Conservation (phyloP, 83 land plant species). For the Diphasiastrum complanatum region DNA sequence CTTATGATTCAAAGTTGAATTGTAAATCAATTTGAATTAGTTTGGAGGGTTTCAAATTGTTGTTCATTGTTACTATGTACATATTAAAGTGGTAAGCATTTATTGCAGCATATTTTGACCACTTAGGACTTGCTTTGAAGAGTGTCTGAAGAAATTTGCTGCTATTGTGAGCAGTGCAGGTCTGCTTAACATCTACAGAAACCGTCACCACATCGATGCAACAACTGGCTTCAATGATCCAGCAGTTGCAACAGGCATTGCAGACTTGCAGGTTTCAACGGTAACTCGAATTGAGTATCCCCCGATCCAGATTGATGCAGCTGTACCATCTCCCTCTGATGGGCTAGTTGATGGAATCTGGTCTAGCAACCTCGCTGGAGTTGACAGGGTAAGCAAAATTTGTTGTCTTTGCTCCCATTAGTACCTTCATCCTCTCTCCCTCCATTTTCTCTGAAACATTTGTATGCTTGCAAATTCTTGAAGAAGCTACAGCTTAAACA, state of each 20-base stretch:
- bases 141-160: too few relatives aligned
- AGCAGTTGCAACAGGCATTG: conserved; percentile 93
- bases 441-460: background rate
- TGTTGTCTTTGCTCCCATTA: background rate
- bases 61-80: background rate
- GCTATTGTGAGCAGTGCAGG: conserved; percentile 71
- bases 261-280: conserved; percentile 59
- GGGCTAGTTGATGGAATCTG: conserved; percentile 63
- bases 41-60: background rate
- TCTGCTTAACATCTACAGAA: conserved; percentile 83
- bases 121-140: too few relatives aligned
- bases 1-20: too few relatives aligned
- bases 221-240: conserved; percentile 79
- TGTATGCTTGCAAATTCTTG: too few relatives aligned
- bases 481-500: too few relatives aligned
- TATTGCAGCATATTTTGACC: too few relatives aligned
- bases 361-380: conserved; percentile 68
- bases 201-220: conserved; percentile 75
- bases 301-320: conserved; percentile 61
- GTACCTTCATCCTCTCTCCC: background rate
- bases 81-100: too few relatives aligned
- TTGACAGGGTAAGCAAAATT: conserved; percentile 50
- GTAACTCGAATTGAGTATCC: conserved; percentile 36
- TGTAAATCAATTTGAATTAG: too few relatives aligned
- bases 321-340: conserved; percentile 65